phyloP scores from a whole-genome alignment of 495 filamentous ascomycete species.

The Aspergillus indologenus region DNA sequence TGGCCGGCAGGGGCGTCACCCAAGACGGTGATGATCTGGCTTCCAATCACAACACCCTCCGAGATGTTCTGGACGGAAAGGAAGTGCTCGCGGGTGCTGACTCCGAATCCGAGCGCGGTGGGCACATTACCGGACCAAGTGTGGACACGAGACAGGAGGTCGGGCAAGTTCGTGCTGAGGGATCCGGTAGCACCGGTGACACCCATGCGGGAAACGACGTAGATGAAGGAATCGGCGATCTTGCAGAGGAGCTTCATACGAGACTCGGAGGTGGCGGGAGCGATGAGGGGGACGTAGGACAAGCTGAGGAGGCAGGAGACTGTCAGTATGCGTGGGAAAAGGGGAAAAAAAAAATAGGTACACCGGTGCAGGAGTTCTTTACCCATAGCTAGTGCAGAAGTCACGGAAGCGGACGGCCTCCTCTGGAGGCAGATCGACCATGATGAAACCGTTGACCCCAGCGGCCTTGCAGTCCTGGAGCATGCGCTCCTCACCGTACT shows the following conservation, averaged over 20 bases:
- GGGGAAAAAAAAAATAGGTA: not conserved
- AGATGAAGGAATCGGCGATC: constrained; percentile 98
- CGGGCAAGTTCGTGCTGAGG: constrained; percentile 74
- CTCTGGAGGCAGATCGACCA: constrained; percentile 90
- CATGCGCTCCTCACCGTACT: constrained; percentile 88
- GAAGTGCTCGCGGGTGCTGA: constrained; percentile 94
- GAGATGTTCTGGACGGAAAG: constrained; percentile 75
- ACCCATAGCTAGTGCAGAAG: constrained; percentile 73
- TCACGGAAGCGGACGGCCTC: constrained; percentile 91
- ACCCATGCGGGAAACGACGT: constrained; percentile 97
- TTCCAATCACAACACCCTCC: constrained; percentile 97
- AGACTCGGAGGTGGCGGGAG: constrained; percentile 84
- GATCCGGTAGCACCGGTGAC: constrained; percentile 87
- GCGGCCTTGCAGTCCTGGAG: constrained; percentile 80
- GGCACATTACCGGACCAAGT: constrained; percentile 87
- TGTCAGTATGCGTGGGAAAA: constrained; percentile 10
- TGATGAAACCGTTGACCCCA: constrained; percentile 94
- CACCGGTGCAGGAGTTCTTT: constrained; percentile 28
- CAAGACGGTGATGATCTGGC: constrained; percentile 82
- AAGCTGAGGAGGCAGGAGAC: constrained; percentile 47
- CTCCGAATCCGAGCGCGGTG: constrained; percentile 89
- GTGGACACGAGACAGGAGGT: constrained; percentile 81
- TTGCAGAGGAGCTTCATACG: constrained; percentile 94
- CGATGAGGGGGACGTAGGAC: constrained; percentile 93
- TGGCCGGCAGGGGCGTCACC: constrained; percentile 66